These are phyloP conservation scores for Vickermania spadyakhi DNA, from an alignment of 208 protist genomes.

Conservation along the genomic window DNA sequence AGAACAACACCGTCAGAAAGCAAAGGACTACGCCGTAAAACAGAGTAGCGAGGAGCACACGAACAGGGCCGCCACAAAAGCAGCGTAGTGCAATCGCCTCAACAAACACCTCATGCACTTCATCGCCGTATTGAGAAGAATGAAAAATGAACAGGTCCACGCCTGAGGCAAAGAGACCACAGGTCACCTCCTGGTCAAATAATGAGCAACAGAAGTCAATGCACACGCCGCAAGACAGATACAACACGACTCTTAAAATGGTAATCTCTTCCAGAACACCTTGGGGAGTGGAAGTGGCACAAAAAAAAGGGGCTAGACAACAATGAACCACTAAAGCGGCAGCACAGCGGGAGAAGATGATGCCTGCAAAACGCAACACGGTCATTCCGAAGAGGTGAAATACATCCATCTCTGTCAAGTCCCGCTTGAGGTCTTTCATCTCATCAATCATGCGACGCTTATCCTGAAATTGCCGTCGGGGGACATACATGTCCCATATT, in stretches of 20 bases:
- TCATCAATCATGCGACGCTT: not conserved
- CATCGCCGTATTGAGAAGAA: conserved; percentile 47
- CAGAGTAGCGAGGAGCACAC: conserved; percentile 30
- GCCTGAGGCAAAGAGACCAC: conserved; percentile 64
- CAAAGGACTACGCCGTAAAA: conserved; percentile 32
- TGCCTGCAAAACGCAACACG: not conserved
- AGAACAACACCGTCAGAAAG: conserved; percentile 16
- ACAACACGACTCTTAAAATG: conserved; percentile 30
- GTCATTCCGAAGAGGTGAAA: not conserved
- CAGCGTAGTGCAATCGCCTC: conserved; percentile 47
- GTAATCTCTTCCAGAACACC: conserved; percentile 26
- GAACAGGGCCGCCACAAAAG: conserved; percentile 47
- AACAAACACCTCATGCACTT: conserved; percentile 34
- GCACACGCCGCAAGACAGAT: conserved; percentile 47
- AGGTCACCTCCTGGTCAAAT: conserved; percentile 39
- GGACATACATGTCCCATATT: not conserved
- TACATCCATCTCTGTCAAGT: not conserved
- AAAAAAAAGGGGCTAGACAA: not conserved
- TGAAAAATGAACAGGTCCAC: conserved; percentile 74
- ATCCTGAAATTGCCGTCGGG: not conserved
- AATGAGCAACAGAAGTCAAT: no score
- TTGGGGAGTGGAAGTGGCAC: conserved; percentile 11
- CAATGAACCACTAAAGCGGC: not conserved
- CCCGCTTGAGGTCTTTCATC: not conserved
- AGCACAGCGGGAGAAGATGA: not conserved